Base-by-base conservation (phyloP, 2,329 filamentous ascomycete genomes). In the Botrytis sinoallii region DNA sequence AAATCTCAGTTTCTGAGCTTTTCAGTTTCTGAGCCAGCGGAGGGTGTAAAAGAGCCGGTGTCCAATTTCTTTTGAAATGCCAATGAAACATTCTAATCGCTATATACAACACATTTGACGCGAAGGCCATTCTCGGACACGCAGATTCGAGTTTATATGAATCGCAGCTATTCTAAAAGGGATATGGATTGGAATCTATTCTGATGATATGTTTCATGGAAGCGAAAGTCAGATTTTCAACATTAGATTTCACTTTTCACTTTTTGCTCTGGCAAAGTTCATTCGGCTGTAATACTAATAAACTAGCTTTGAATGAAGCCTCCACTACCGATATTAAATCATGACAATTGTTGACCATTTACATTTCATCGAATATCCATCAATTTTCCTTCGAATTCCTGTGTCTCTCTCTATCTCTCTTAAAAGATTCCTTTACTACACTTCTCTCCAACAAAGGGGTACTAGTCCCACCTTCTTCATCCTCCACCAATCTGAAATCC, bases 381-480 rank as follows among this genome's bases (percentile, higher is more conserved):
- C 35, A 40, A 16, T 55, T 55, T 38, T 29, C 40, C 22, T 44
- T 70, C 16, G 42, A n/a, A 22, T 42, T 55, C 25, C 72, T 77
- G 16, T 71, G 68, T 60, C 78, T 78, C 48, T 79, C 78, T 60
- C 70, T 77, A 46, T 79, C 78, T 55, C 79, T 77, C 67, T 74
- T 75, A 29, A 44, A 73, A 10, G 80, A 79, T 7, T 71, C 77
- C 46, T 81, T 79, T 4, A 81, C 76, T 4, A 80, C 75, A 1
- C 35, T 72, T 59, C 72, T 77, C 9, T 77, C 76, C 44, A 81
- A 60, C 9, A 74, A 70, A 1, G 80, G 79, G 7, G 78, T 75
- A 64, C 74, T 76, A 16, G 68, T 72, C n/a, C 38, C 74, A 35
- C 59, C 74, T 25, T 74, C 76, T 3, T 75, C 55, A 29, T 74